A percentile compares a stretch with the other conserved stretches of the same genome.
Evolutionary conservation across 2,329 filamentous ascomycete species (phyloP).

Genomic region (Colletotrichum navitas): DNA sequence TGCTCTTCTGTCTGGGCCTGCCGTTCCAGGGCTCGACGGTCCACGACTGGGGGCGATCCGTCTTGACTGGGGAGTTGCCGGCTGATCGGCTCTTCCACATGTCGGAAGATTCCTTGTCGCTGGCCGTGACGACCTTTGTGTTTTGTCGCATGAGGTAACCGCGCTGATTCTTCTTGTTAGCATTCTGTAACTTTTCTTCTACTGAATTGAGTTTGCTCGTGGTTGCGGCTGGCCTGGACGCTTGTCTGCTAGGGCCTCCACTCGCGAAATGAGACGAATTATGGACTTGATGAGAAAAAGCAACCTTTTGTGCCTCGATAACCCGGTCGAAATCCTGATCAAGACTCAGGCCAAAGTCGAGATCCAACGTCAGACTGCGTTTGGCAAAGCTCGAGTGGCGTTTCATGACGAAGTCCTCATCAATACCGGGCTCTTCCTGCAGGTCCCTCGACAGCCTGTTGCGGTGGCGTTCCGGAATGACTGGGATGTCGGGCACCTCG

Average conservation of each 20-base stretch:
- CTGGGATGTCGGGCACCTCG: constrained; percentile 71
- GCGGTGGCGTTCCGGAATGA: constrained; percentile 72
- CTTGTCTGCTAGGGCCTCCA: constrained; percentile 58
- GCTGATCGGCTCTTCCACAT: constrained; percentile 69
- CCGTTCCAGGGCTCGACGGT: constrained; percentile 98
- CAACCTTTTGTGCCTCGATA: constrained; percentile 97
- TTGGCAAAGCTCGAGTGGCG: constrained; percentile 82
- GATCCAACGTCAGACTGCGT: constrained; percentile 83
- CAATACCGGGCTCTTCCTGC: constrained; percentile 54
- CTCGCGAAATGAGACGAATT: constrained; percentile 42
- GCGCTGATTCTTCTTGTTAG: constrained; percentile 85
- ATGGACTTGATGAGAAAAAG: constrained; percentile 57
- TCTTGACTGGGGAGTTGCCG: constrained; percentile 78
- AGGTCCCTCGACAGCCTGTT: constrained; percentile 66
- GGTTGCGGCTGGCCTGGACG: constrained; percentile 51
- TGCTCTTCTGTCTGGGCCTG: constrained; percentile 75
- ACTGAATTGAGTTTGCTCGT: constrained; percentile 12
- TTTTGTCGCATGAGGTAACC: constrained; percentile 99
- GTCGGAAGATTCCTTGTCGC: constrained; percentile 76
- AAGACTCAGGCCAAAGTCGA: constrained; percentile 87
- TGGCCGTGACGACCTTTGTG: constrained; percentile 96
- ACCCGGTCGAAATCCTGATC: constrained; percentile 95
- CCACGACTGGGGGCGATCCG: constrained; percentile 89
- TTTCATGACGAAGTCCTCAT: constrained; percentile 64
- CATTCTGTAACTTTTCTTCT: constrained; percentile 54